Evolutionary conservation across 2,329 filamentous ascomycete genomes (phyloP).

Genomic region (Exophiala calicioides): DNA sequence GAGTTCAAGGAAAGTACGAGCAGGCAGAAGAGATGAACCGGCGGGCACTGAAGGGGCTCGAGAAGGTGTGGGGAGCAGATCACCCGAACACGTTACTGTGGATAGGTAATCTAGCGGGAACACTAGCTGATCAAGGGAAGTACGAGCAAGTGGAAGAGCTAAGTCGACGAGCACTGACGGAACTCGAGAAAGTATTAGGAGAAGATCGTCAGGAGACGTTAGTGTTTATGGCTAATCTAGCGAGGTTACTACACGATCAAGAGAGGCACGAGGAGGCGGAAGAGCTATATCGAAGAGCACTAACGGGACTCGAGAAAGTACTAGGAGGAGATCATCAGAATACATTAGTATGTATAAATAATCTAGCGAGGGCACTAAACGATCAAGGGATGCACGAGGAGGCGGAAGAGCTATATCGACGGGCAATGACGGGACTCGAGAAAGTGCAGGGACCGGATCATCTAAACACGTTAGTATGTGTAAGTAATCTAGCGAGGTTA

Average conservation of each 20-base stretch:
- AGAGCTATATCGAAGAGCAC: conserved; percentile 22
- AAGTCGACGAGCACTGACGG: conserved; percentile 22
- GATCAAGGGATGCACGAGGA: conserved; percentile 6
- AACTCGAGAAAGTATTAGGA: conserved; percentile 25
- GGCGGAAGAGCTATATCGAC: conserved; percentile 27
- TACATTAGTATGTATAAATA: conserved; percentile 16
- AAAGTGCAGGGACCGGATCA: conserved; percentile 30
- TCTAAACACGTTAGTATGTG: conserved; percentile 23
- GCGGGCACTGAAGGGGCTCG: neutral
- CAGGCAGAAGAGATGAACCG: neutral
- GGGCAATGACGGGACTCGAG: conserved; percentile 23
- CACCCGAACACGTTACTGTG: neutral
- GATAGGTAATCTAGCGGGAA: no score
- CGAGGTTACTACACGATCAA: neutral
- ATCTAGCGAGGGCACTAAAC: neutral
- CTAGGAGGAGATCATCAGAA: conserved; percentile 31
- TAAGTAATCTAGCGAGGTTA: conserved; percentile 1
- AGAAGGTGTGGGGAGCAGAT: neutral
- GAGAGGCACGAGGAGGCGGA: conserved; percentile 22
- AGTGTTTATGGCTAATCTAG: neutral
- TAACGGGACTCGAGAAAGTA: conserved; percentile 22
- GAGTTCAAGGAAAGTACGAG: neutral
- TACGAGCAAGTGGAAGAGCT: conserved; percentile 30
- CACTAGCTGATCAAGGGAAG: conserved; percentile 24
- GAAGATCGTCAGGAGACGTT: conserved; percentile 30